These are phyloP conservation scores for Agaricus subrufescens DNA, from an alignment of 768 basidiomycete species.

Conservation along the genomic window DNA sequence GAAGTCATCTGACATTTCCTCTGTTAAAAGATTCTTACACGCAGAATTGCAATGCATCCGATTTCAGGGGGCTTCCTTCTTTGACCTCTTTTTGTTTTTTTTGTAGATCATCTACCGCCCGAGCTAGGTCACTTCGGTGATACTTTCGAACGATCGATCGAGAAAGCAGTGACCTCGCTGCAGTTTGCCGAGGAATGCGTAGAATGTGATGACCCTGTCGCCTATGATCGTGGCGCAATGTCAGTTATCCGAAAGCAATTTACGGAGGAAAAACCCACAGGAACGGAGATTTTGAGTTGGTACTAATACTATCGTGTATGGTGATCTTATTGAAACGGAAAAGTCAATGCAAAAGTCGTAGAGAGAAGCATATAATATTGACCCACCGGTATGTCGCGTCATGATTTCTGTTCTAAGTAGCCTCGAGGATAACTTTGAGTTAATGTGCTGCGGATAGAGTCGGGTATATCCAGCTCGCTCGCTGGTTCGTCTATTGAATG, in stretches of 20 bases:
- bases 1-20: slow-evolving; percentile 19
- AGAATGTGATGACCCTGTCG: slow-evolving; percentile 30
- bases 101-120: slow-evolving; percentile 40
- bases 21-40: slow-evolving; percentile 12
- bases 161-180: slow-evolving; percentile 14
- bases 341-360: slow-evolving; percentile 15
- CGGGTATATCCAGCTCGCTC: slow-evolving; percentile 12
- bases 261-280: slow-evolving; percentile 13
- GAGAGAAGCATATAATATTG: slow-evolving; percentile 17
- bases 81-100: slow-evolving; percentile 23
- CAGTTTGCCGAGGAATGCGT: slow-evolving; percentile 23
- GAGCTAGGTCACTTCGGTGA: slow-evolving; percentile 39
- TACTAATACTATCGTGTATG: slow-evolving; percentile 30
- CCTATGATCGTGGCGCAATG: slow-evolving; percentile 14
- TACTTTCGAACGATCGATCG: slow-evolving; percentile 33
- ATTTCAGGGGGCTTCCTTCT: slow-evolving; percentile 59
- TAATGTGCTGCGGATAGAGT: slow-evolving; percentile 15
- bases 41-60: background rate
- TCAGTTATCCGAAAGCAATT: slow-evolving; percentile 16
- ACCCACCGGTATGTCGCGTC: slow-evolving; percentile 6
- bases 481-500: background rate
- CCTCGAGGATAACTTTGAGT: background rate
- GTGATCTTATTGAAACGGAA: slow-evolving; percentile 24
- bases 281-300: background rate
- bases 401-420: background rate